A percentile compares a stretch with the other conserved stretches of the same genome.
Evolutionary conservation across 192 early-diverging fungal species (phyloP).

Genomic region (Neocallimastix lanati): DNA sequence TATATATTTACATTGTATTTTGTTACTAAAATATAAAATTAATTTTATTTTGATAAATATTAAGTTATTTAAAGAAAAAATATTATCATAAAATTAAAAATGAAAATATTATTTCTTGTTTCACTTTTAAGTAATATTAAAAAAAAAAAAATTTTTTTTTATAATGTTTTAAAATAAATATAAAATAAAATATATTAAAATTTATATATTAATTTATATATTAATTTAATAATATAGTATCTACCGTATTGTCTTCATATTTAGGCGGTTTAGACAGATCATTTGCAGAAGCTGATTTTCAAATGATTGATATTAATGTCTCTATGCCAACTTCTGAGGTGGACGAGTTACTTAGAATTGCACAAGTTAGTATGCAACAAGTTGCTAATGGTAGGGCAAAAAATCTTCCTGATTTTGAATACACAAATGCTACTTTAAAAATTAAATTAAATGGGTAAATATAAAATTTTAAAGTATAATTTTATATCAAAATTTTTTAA

Average conservation of each 20-base stretch:
- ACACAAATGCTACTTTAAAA: not conserved
- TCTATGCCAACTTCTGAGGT: not conserved
- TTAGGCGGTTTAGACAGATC: not conserved
- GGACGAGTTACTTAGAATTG: not conserved
- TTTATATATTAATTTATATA: too few species aligned
- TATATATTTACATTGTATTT: too few species aligned
- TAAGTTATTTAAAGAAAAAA: too few species aligned
- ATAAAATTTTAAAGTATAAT: not conserved
- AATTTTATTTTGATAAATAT: too few species aligned
- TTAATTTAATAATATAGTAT: not conserved
- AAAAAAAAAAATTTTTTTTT: too few species aligned
- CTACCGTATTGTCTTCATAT: not conserved
- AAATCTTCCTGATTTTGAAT: not conserved
- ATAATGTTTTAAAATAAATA: too few species aligned
- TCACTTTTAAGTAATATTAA: too few species aligned
- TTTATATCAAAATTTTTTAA: too few species aligned
- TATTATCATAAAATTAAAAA: too few species aligned
- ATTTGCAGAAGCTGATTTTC: not conserved
- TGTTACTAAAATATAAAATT: too few species aligned
- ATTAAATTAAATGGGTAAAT: not conserved
- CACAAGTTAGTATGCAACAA: not conserved
- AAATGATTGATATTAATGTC: not conserved
- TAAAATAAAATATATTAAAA: too few species aligned
- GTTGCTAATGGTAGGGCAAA: not conserved
- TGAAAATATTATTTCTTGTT: too few species aligned